phyloP scores from a whole-genome alignment of 257 asterid species.

The Haberlea rhodopensis region DNA sequence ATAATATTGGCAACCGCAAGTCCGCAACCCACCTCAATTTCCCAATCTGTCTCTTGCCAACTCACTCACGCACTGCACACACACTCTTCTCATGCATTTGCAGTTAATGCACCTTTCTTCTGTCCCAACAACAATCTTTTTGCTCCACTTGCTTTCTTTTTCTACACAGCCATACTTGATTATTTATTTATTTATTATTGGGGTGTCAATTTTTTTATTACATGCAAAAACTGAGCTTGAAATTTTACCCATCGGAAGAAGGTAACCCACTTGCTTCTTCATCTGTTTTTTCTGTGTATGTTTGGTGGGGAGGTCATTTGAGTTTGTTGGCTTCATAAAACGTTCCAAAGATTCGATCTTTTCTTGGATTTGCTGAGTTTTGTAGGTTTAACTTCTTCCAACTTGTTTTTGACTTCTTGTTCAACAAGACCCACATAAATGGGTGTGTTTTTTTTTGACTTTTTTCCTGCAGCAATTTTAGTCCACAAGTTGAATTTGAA shows the following conservation, averaged over 20 bases:
- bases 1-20: background rate
- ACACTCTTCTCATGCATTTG: conserved; percentile 57
- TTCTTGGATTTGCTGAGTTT: conserved; percentile 20
- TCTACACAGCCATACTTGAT: conserved; percentile 18
- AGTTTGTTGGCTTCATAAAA: conserved; percentile 14
- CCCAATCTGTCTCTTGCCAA: background rate
- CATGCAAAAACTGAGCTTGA: conserved; percentile 20
- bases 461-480: background rate
- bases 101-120: conserved; percentile 57
- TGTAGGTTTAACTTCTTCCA: conserved; percentile 17
- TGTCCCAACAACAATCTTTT: conserved; percentile 34
- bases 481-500: background rate
- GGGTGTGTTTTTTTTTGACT: background rate
- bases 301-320: conserved; percentile 11
- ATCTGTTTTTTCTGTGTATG: conserved; percentile 1
- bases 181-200: background rate
- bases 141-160: conserved; percentile 34
- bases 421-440: conserved; percentile 1
- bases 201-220: background rate
- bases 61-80: conserved; percentile 14
- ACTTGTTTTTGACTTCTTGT: conserved; percentile 5
- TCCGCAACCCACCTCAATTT: background rate
- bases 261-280: conserved; percentile 27
- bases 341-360: conserved; percentile 33
- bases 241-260: conserved; percentile 21